These are phyloP conservation scores for Chernovozyma sophiae-reginae DNA, from an alignment of 1,139 yeast species.

Conservation along the genomic window DNA sequence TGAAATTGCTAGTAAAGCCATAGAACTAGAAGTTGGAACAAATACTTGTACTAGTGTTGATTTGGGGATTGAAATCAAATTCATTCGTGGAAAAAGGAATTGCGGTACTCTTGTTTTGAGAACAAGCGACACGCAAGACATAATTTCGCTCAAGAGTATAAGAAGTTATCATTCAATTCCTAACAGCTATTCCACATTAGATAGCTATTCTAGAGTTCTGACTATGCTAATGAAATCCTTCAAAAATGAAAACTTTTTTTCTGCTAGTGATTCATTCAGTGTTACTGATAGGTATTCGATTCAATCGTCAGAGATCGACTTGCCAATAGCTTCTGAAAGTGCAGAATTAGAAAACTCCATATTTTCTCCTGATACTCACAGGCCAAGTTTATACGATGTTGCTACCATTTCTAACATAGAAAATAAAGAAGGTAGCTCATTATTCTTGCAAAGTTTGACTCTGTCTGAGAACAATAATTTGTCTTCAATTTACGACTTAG, in stretches of 20 bases:
- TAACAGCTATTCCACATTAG: no score
- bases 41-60: no score
- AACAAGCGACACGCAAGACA: background rate
- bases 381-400: slow-evolving; percentile 19
- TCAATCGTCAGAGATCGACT: background rate
- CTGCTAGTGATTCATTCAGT: background rate
- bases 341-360: slow-evolving; percentile 18
- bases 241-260: background rate
- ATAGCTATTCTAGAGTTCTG: background rate
- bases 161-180: no score
- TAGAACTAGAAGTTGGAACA: no score
- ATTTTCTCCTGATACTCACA: slow-evolving; percentile 26
- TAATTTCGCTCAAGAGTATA: no score
- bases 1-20: no score
- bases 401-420: slow-evolving; percentile 19
- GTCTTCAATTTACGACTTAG: background rate
- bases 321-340: background rate
- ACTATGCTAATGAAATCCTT: background rate
- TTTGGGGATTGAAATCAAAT: no score
- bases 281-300: background rate
- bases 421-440: slow-evolving; percentile 1
- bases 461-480: background rate
- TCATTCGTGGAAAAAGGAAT: background rate
- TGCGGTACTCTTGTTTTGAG: background rate
- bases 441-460: background rate